Percentiles rank a stretch among this genome's conserved stretches.
phyloP scores from a whole-genome alignment of 129 eudicot species.

The Chrysanthemum makinoi region DNA sequence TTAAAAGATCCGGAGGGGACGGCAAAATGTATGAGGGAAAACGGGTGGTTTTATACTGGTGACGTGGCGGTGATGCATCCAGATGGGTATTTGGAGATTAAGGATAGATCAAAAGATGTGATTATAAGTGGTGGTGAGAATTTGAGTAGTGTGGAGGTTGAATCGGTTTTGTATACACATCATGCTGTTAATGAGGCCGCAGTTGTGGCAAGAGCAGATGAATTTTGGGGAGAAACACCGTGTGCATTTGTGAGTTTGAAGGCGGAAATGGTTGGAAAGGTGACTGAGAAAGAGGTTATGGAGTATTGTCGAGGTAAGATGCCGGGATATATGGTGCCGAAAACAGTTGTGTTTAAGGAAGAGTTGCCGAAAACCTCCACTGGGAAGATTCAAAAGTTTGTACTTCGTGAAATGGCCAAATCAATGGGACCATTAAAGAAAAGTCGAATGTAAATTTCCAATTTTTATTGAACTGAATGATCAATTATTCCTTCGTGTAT shows the following conservation, averaged over 20 bases:
- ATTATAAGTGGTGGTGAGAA: conserved; percentile 64
- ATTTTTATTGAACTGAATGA: background rate
- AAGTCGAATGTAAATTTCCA: conserved; percentile 24
- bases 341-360: conserved; percentile 52
- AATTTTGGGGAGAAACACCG: conserved; percentile 63
- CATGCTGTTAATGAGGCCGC: conserved; percentile 56
- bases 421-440: conserved; percentile 28
- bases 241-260: conserved; percentile 66
- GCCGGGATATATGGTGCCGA: conserved; percentile 62
- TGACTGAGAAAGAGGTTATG: conserved; percentile 35
- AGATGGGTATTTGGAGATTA: conserved; percentile 59
- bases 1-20: conserved; percentile 46
- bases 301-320: conserved; percentile 44
- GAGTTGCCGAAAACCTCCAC: conserved; percentile 65
- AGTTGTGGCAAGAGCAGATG: conserved; percentile 60
- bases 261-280: conserved; percentile 28
- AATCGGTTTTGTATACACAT: conserved; percentile 43
- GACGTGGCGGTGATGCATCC: conserved; percentile 62
- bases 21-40: conserved; percentile 36
- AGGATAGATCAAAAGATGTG: conserved; percentile 55
- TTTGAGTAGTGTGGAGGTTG: conserved; percentile 65
- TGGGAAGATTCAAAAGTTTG: conserved; percentile 55
- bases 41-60: conserved; percentile 65
- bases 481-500: too few species aligned
- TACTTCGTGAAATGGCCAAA: conserved; percentile 52